Percentiles rank a stretch among this genome's conserved stretches.
Conservation (phyloP, 2,329 filamentous ascomycete genomes). For the Lecanosticta acicola region DNA sequence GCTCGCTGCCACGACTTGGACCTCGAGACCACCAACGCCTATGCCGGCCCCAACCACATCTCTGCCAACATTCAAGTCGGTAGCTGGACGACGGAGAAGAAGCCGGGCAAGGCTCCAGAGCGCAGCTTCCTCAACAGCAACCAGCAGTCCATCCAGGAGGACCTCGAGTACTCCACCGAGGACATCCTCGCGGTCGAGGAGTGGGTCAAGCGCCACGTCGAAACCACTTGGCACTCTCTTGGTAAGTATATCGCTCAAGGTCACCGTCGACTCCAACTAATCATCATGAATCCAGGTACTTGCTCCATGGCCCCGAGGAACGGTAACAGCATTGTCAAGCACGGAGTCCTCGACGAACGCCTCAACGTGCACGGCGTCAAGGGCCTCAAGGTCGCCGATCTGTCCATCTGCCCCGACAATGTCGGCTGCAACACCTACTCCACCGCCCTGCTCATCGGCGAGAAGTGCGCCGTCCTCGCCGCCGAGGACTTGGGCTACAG, state of each 20-base stretch:
- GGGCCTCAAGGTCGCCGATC: constrained; percentile 70
- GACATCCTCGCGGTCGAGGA: constrained; percentile 65
- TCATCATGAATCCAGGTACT: constrained; percentile 42
- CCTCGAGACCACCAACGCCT: constrained; percentile 66
- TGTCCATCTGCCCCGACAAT: constrained; percentile 73
- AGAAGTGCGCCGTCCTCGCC: constrained; percentile 65
- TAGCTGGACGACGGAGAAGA: constrained; percentile 34
- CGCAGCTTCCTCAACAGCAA: constrained; percentile 58
- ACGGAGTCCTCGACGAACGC: constrained; percentile 70
- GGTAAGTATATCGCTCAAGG: constrained; percentile 11
- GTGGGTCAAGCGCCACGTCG: constrained; percentile 60
- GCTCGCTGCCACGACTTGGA: constrained; percentile 69
- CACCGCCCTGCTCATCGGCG: constrained; percentile 68
- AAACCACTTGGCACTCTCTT: constrained; percentile 67
- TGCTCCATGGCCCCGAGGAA: constrained; percentile 72
- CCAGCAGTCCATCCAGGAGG: constrained; percentile 53
- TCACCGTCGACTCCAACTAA: constrained; percentile 1
- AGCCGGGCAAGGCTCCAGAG: constrained; percentile 49
- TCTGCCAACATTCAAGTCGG: constrained; percentile 64
- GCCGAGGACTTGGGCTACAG: constrained; percentile 71
- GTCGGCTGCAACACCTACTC: constrained; percentile 60
- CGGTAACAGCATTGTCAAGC: constrained; percentile 74
- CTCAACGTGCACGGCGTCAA: constrained; percentile 73
- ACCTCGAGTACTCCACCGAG: constrained; percentile 59
- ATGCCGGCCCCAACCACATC: constrained; percentile 67